phyloP scores from a whole-genome alignment of 1,284 basidiomycete species.

The Earliella scabrosa region DNA sequence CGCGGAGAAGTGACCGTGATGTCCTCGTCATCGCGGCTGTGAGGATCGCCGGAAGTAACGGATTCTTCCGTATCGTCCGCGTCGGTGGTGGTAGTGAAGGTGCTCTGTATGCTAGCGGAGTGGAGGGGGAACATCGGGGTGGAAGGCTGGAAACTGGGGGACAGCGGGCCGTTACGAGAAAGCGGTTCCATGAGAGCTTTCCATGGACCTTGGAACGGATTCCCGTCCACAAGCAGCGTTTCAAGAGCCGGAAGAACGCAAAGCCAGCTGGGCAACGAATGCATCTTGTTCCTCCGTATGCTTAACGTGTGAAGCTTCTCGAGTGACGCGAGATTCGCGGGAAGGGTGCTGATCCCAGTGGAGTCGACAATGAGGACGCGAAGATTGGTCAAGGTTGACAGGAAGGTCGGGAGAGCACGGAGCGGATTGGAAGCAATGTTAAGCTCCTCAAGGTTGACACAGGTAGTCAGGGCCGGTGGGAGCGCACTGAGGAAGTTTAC shows the following conservation, averaged over 20 bases:
- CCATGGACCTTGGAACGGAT: constrained; percentile 94
- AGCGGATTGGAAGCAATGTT: constrained; percentile 93
- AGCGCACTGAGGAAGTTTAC: constrained; percentile 83
- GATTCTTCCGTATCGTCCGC: constrained; percentile 59
- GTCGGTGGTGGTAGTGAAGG: constrained; percentile 50
- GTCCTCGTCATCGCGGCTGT: constrained; percentile 60
- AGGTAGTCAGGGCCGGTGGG: constrained; percentile 79
- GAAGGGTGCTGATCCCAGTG: constrained; percentile 80
- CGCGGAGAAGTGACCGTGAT: constrained; percentile 67
- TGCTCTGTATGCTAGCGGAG: constrained; percentile 48
- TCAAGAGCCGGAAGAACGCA: constrained; percentile 84
- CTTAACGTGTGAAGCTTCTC: constrained; percentile 86
- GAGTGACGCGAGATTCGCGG: constrained; percentile 67
- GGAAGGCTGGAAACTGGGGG: constrained; percentile 68
- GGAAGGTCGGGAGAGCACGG: constrained; percentile 81
- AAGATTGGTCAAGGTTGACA: constrained; percentile 77
- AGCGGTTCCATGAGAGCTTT: constrained; percentile 85
- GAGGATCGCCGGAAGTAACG: constrained; percentile 28
- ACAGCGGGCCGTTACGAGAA: constrained; percentile 61
- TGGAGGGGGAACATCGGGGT: constrained; percentile 61
- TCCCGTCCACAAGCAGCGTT: constrained; percentile 89
- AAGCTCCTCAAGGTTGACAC: constrained; percentile 87
- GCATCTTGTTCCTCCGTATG: constrained; percentile 86
- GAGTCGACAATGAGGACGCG: constrained; percentile 90
- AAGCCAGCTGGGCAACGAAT: constrained; percentile 93